A percentile compares a stretch with the other conserved stretches of the same genome.
Evolutionary conservation across 2,329 filamentous ascomycete species (phyloP).

Genomic region (Cryphonectria japonica): DNA sequence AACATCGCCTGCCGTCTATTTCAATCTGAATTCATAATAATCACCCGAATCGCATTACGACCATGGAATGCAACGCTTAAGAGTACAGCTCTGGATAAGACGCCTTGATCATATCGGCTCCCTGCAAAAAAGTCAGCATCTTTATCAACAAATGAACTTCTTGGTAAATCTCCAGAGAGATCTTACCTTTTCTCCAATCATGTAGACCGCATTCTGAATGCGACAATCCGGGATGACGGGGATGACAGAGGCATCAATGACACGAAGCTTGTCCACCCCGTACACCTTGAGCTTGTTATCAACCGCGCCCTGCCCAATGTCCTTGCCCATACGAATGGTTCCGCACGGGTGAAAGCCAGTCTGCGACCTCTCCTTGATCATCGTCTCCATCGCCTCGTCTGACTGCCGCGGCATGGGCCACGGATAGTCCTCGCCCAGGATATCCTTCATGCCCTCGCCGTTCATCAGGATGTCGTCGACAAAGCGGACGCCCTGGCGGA

Average conservation of each 20-base stretch:
- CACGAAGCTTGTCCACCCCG: slow-evolving; percentile 55
- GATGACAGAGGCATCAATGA: slow-evolving; percentile 60
- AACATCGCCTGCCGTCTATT: not conserved
- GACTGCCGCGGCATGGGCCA: slow-evolving; percentile 61
- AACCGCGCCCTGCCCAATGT: slow-evolving; percentile 56
- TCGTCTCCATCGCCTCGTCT: slow-evolving; percentile 59
- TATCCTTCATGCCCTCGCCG: slow-evolving; percentile 60
- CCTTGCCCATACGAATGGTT: slow-evolving; percentile 55
- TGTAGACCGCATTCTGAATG: slow-evolving; percentile 65
- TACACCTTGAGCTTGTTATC: slow-evolving; percentile 56
- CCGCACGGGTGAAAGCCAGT: slow-evolving; percentile 63
- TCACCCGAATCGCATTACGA: too few relatives aligned
- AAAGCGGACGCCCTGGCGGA: slow-evolving; percentile 61
- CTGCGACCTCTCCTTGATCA: slow-evolving; percentile 61
- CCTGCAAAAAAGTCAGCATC: slow-evolving; percentile 22
- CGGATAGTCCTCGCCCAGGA: slow-evolving; percentile 58
- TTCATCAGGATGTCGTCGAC: slow-evolving; percentile 60
- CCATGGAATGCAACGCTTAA: not conserved
- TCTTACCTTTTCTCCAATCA: slow-evolving; percentile 45
- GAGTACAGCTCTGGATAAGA: slow-evolving; percentile 41
- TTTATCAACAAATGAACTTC: not conserved
- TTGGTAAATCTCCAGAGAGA: not conserved
- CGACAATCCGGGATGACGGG: slow-evolving; percentile 60
- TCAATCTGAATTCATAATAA: not conserved
- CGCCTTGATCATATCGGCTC: slow-evolving; percentile 52